Evolutionary conservation across 108 stramenopile genomes (phyloP), one percentile per base, ranked within the genome.

Genomic region (Discostella pseudostelligera): DNA sequence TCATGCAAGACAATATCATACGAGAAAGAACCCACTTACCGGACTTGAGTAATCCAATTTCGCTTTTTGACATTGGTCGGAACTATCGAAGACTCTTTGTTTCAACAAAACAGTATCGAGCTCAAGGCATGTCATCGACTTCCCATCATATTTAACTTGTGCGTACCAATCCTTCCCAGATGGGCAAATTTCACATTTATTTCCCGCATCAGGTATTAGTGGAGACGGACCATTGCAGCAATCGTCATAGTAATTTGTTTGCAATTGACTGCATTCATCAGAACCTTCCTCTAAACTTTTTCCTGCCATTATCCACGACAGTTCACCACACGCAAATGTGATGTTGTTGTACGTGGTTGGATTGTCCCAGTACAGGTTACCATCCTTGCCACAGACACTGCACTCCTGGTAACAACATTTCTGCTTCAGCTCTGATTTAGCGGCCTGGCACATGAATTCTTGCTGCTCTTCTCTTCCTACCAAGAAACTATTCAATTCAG

Each of bases 81-180:
- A 70, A 19, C 44, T 39, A 22, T 50, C 43, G 39, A 77, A 60
- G 2, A 77, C 58, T 39, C 76, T 58, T 6, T 70, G 39, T 36
- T 26, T 32, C 50, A 77, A 28, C 39, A 77, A 58, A 3, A 65
- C 63, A 17, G 76, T 60, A 59, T 77, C 76, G 24, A 77, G 57
- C 54, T 77, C 76, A 62, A 77, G 48, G 59, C 76, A 77, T 39
- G 76, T 77, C 68, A 77, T 77, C 10, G 58, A 62, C 16, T 46
- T 77, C 17, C 62, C 76, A 56, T 51, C 59, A 64, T 70, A 53
- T 9, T 56, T 59, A 10, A 77, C 53, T 60, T 69, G 56, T 4
- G 76, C 76, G 55, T 77, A 77, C 76, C 76, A 77, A 43, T 77
- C 76, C 61, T 77, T 77, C 8, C 68, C 76, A 8, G 56, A 53